phyloP scores from a whole-genome alignment of 192 early-diverging fungal species.

The Podochytrium sp. region DNA sequence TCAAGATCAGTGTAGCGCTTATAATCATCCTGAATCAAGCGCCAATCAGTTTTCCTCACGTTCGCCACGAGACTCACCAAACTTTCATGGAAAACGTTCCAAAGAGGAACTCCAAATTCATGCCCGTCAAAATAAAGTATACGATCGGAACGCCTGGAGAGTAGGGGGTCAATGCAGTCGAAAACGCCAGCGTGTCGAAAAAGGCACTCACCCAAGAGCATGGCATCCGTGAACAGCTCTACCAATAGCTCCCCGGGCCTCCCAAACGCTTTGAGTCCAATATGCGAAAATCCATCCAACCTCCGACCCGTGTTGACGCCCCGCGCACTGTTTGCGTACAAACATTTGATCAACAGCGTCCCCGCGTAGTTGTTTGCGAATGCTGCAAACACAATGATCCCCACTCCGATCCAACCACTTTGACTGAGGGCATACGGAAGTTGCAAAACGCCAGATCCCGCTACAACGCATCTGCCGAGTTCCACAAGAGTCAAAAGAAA shows the following conservation, averaged over 20 bases:
- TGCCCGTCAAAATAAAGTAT: slow-evolving; percentile 64
- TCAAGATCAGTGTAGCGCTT: slow-evolving; percentile 58
- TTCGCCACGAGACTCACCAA: slow-evolving; percentile 31
- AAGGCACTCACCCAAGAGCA: slow-evolving; percentile 58
- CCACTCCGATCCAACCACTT: slow-evolving; percentile 78
- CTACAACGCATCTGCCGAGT: slow-evolving; percentile 67
- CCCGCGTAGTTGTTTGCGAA: slow-evolving; percentile 74
- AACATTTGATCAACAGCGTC: slow-evolving; percentile 71
- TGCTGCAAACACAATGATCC: slow-evolving; percentile 72
- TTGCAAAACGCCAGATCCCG: slow-evolving; percentile 82
- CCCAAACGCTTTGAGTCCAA: slow-evolving; percentile 77
- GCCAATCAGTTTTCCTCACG: not conserved
- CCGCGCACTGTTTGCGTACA: slow-evolving; percentile 67
- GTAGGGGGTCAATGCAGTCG: not conserved
- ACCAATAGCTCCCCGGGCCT: slow-evolving; percentile 60
- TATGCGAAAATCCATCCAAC: slow-evolving; percentile 41
- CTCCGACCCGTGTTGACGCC: slow-evolving; percentile 30
- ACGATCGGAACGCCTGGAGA: slow-evolving; percentile 40
- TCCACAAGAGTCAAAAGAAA: not conserved
- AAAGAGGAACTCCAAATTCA: slow-evolving; percentile 67
- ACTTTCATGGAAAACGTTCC: slow-evolving; percentile 34
- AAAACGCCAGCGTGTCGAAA: not conserved
- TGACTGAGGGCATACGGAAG: slow-evolving; percentile 78
- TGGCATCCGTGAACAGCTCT: slow-evolving; percentile 64
- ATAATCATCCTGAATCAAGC: slow-evolving; percentile 63